A percentile compares a stretch with the other conserved stretches of the same genome.
These are phyloP conservation scores for Bruguiera sexangula DNA, from an alignment of 345 rosid genomes.

Conservation along the genomic window DNA sequence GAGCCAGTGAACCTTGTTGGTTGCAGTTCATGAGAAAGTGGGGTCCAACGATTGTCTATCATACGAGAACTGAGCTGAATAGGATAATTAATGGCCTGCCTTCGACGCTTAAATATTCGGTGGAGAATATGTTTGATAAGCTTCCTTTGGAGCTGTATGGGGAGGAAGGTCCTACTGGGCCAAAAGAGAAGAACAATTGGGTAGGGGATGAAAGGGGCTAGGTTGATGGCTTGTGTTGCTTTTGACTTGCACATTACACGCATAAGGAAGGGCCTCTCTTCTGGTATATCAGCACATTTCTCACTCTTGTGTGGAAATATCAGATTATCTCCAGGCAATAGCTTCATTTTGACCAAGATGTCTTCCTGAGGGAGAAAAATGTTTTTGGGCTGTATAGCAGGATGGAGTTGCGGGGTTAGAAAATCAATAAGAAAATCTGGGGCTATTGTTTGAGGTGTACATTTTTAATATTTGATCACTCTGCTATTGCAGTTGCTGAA, in stretches of 20 bases:
- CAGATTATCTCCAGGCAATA: background rate
- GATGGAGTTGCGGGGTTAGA: too few species aligned
- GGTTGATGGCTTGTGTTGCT: slow-evolving; percentile 1
- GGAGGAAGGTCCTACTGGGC: slow-evolving; percentile 91
- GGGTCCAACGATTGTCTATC: slow-evolving; percentile 70
- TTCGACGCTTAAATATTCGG: slow-evolving; percentile 30
- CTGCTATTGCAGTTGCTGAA: too few species aligned
- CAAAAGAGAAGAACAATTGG: slow-evolving; percentile 93
- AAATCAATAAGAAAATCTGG: too few species aligned
- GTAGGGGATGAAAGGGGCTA: slow-evolving; percentile 80
- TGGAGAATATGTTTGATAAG: slow-evolving; percentile 34
- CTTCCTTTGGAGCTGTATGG: slow-evolving; percentile 63
- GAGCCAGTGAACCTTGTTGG: slow-evolving; percentile 69
- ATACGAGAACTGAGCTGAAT: slow-evolving; percentile 55
- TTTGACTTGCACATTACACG: background rate
- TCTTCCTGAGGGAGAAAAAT: too few species aligned
- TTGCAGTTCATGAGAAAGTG: slow-evolving; percentile 81
- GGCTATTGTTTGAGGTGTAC: too few species aligned
- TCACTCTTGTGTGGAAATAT: background rate
- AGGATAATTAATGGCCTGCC: slow-evolving; percentile 50
- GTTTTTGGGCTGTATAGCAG: too few species aligned
- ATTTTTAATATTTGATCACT: too few species aligned
- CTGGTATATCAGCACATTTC: background rate
- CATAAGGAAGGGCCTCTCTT: background rate
- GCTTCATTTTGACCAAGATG: too few species aligned